phyloP scores from a whole-genome alignment of 805 yeast species.

The Metschnikowia henanensis region DNA sequence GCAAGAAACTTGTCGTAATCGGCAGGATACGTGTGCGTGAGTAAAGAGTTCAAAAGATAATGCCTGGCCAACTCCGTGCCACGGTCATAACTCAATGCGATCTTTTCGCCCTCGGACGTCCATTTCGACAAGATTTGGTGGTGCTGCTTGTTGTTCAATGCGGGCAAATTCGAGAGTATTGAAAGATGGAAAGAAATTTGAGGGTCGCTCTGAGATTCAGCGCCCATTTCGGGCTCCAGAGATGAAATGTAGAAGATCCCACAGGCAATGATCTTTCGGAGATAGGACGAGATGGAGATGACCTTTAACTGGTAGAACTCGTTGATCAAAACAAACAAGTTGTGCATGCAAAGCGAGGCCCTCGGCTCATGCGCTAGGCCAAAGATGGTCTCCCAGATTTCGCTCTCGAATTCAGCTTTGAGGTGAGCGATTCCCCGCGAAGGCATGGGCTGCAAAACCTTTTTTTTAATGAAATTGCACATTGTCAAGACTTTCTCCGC shows the following conservation, averaged over 20 bases:
- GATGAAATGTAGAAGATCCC: conserved; percentile 68
- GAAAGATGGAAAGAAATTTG: conserved; percentile 47
- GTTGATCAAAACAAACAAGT: conserved; percentile 48
- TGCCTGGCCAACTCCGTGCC: conserved; percentile 33
- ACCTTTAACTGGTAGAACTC: conserved; percentile 52
- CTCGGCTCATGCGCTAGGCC: conserved; percentile 23
- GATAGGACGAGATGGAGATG: conserved; percentile 62
- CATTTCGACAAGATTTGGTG: conserved; percentile 55
- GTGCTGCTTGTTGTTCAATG: conserved; percentile 53
- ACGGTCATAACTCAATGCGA: conserved; percentile 37
- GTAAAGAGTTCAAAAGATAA: conserved; percentile 33
- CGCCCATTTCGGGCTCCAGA: conserved; percentile 27
- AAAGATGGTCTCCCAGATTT: conserved; percentile 40
- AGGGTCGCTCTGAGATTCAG: conserved; percentile 7
- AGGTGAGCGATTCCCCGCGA: conserved; percentile 24
- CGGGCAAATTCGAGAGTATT: conserved; percentile 59
- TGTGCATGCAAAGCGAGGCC: conserved; percentile 16
- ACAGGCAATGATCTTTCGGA: conserved; percentile 79
- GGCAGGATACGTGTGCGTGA: conserved; percentile 21
- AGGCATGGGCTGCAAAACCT: conserved; percentile 28
- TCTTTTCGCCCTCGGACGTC: conserved; percentile 31
- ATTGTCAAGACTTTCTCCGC: conserved; percentile 36
- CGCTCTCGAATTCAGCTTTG: conserved; percentile 46
- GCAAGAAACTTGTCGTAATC: conserved; percentile 9
- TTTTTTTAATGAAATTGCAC: conserved; percentile 46